Evolutionary conservation across 202 grass and related monocot species (phyloP), one percentile per base, ranked within the genome.

Genomic region (Panicum virgatum): DNA sequence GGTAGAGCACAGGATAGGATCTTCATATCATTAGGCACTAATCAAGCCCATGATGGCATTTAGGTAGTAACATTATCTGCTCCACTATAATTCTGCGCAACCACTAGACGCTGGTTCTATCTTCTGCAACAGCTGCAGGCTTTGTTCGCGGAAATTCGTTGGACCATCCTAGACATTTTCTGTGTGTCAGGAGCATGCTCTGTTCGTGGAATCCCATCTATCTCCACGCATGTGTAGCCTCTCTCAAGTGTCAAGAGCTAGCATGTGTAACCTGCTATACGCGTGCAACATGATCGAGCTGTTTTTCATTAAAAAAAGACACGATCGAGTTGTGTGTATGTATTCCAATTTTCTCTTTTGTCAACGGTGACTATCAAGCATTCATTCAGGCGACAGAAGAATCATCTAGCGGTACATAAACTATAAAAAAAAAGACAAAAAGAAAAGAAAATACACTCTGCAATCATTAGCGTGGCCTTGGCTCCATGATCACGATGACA

Each of bases 1-100:
- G 37, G 59, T 36, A 73, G 58, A 80, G 44, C 77, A 56, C n/a
- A 46, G 57, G 1, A 53, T 52, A n/a, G n/a, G n/a, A n/a, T n/a
- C n/a, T n/a, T n/a, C n/a, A n/a, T 3, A 30, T 30, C 30, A 30
- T 30, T 30, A 30, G 30, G 30, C 30, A 30, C 30, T 30, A 30
- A 30, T 30, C 30, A 30, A 30, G 30, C 30, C 30, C 30, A 30
- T 34, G 32, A 34, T 34, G 32, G 32, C 32, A 34, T 4, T 34
- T 34, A 34, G 32, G 4, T n/a, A n/a, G n/a, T n/a, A n/a, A n/a
- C n/a, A n/a, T n/a, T n/a, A n/a, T n/a, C n/a, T n/a, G n/a, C n/a
- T n/a, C n/a, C n/a, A 34, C 14, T 19, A 51, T 22, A 52, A 6
- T 20, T 20, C 3, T 9, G 19, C 50, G 12, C 6, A n/a, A 53